Base-by-base conservation (phyloP, 495 filamentous ascomycete species). In the Hyaloscypha bicolor region DNA sequence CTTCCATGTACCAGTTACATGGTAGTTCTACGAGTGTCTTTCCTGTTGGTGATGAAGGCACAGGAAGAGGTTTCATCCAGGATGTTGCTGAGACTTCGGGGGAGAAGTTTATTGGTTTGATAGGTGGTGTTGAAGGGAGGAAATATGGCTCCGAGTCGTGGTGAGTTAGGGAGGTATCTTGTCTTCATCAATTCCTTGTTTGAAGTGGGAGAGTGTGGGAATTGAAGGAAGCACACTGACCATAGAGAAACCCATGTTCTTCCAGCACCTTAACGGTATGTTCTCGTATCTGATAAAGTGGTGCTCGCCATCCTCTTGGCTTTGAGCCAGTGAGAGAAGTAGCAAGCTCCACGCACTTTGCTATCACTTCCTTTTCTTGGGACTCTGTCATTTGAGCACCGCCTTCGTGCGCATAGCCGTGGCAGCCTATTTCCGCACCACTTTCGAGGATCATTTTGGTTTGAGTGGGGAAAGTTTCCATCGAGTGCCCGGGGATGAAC, bases 401-500 rank as follows among this genome's bases (percentile, higher is more conserved):
- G 14, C 85, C 83, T 69, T 89, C 85, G 65, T 87, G 86, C 16
- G 82, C 80, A 71, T 90, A 90, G 35, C 87, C 86, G 70, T 90
- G 87, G 11, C 86, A 76, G 0, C 80, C 87, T 52, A 89, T 82
- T 69, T 90, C 87, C n/a, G 77, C 79, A 4, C 86, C 85, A 29
- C 80, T 81, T 0, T 84, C 79, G 4, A 88, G 76, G 42, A 90
- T 85, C 29, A 78, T 76, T 37, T 79, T 77, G 4, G 83, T 81
- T 64, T 85, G 78, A 1, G 80, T 75, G 0, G 84, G 86, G 72
- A 89, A 90, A 16, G 79, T 86, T 66, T 90, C 87, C 62, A 85
- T 79, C 2, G 83, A 86, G 73, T 90, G 87, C 9, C 87, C 86
- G 0, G 87, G 87, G 25, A 90, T 81, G 69, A 88, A 88, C 87